Evolutionary conservation across 108 stramenopile species (phyloP), one percentile per base, ranked within the genome.

Genomic region (Skeletonema grethae): DNA sequence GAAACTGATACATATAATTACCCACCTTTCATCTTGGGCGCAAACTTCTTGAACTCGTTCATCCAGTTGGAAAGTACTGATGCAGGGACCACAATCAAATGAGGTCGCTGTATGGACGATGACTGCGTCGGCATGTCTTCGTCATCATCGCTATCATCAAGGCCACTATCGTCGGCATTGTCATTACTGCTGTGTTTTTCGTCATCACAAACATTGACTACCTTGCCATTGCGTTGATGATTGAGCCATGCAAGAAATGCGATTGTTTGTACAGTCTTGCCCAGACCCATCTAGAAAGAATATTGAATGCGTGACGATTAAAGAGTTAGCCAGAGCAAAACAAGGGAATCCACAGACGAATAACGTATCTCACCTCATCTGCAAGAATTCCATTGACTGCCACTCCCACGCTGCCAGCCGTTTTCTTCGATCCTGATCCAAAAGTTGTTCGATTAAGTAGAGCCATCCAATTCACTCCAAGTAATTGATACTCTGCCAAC

Each of bases 211-310:
- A 22, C 32, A 35, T 20, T 57, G 20, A 57, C 41, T 36, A 46
- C 7, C 20, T 36, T 63, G 12, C 57, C 63, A 13, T 85, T 43
- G 12, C 79, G 77, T 63, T 70, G 61, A 68, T 89, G 71, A 63
- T 95, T 90, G 11, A 93, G 66, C 87, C 92, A 95, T 10, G 93
- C 92, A 24, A 98, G 70, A 63, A 97, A 95, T 8, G 96, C 89
- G 72, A 99, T 97, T 10, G 97, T 97, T 84, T 99, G 98, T 5
- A 96, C 87, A 7, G 98, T 99, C 82, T 98, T 97, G 0, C 88
- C 86, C 75, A 76, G 39, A 18, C 76, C 70, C 50, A 58, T 55
- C 31, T 59, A 11, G 18, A 62, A 46, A 41, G 10, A 43, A 70
- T 45, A 53, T 24, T 11, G 10, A 38, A 38, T 38, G 10, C 10